Evolutionary conservation across 306 rosid genomes (phyloP).

Genomic region (Medicago arabica): DNA sequence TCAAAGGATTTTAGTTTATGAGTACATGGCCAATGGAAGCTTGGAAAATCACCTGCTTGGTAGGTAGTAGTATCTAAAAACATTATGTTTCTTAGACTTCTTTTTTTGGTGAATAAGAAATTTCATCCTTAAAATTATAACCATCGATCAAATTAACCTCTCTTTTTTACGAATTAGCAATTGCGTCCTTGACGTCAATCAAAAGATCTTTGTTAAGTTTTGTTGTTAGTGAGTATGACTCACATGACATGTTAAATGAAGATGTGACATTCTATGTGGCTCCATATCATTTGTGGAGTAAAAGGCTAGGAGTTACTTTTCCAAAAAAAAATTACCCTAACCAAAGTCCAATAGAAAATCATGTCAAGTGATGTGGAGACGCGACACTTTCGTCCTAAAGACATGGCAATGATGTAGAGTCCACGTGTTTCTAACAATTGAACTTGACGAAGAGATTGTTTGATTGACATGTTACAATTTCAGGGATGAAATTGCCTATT

Average conservation of each 20-base stretch:
- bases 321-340: too few relatives aligned
- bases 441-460: neutral
- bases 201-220: neutral
- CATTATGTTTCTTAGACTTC: neutral
- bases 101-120: neutral
- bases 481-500: neutral
- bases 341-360: too few relatives aligned
- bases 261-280: neutral
- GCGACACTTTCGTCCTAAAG: too few relatives aligned
- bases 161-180: neutral
- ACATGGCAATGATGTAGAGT: neutral
- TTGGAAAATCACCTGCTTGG: slow-evolving; percentile 75
- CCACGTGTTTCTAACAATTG: neutral
- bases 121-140: too few relatives aligned
- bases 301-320: too few relatives aligned
- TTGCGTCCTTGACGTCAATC: neutral
- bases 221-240: neutral
- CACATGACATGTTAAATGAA: neutral
- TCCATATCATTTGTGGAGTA: neutral
- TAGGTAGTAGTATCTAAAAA: slow-evolving; percentile 26
- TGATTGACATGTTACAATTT: neutral
- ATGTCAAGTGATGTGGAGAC: too few relatives aligned
- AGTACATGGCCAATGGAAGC: slow-evolving; percentile 69
- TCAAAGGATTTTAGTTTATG: slow-evolving; percentile 69
- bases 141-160: neutral